Evolutionary conservation across 192 early-diverging fungal genomes (phyloP), one percentile per base, ranked within the genome.

Genomic region (Dimargaris verticillata): DNA sequence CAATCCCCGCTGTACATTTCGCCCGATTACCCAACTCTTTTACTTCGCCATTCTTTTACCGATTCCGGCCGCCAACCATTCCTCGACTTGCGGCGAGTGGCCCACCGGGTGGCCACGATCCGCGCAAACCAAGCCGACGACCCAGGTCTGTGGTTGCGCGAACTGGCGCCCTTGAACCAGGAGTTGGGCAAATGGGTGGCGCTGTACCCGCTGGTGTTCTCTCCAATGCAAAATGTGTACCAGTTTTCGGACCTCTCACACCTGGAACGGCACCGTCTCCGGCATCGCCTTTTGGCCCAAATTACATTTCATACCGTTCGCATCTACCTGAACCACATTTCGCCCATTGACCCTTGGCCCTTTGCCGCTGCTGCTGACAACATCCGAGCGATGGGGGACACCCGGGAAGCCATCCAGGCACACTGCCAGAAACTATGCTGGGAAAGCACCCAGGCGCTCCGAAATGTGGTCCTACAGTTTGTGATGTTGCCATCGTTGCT

Each of bases 301-400:
- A 44, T 43, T 13, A 44, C n/a, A 13, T 59, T 43, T 38, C 25
- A 44, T n/a, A 43, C 42, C 26, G 43, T 38, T n/a, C 26, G 15
- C 17, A 59, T 59, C 38, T 59, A 42, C 43, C 57, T 59, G 6
- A 59, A 59, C n/a, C 25, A 59, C 57, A 18, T 38, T 15, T 28
- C 33, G 0, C 33, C 29, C n/a, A 41, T 59, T 5, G 25, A 43
- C 29, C 57, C 57, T 0, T 59, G 57, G 57, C 57, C 57, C 17
- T 59, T 59, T 59, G 20, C 57, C 22, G 17, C 41, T 5, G 28
- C 12, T 18, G 53, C 24, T 26, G 28, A 33, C 53, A 51, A 25
- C 11, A 10, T 11, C 14, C 49, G 26, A 26, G 49, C 9, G 6
- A 26, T 25, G 49, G 26, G 18, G 26, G 41, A 59, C 18, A 28